Evolutionary conservation across 78 protist genomes (phyloP), one percentile per base, ranked within the genome.

Genomic region (Dictyostelium brefeldianum): DNA sequence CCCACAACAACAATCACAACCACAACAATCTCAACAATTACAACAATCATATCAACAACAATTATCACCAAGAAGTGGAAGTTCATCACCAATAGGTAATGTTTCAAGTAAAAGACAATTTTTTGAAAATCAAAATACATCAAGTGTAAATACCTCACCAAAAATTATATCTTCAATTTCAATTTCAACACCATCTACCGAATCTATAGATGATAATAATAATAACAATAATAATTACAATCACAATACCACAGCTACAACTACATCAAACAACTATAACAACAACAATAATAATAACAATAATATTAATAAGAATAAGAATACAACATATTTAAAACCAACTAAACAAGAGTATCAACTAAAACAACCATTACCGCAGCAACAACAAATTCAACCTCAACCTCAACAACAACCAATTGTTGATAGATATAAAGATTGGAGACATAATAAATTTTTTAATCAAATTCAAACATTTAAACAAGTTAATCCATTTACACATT

Each of bases 381-480:
- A 36, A 36, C 43, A 36, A 36, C 50, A 56, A 46, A 2, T 54
- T 31, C 62, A 75, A 31, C 22, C 17, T 29, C 31, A 22, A 29
- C 48, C 17, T 29, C 54, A 31, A 57, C 20, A 25, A 47, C 50
- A 47, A 51, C 54, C n/a, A 6, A 11, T 53, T 11, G 47, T 48
- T 14, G 92, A 87, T 64, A 53, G 27, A 47, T 87, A 87, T 31
- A 87, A 77, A 62, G 92, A 74, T 75, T 87, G 92, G 92, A 74
- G 92, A 77, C 92, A 87, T 31, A 87, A 87, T 47, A 87, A 74
- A 50, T 47, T 87, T 4, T 87, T 87, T 31, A 87, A 74, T 50
- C 75, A 77, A 65, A 87, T 87, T 7, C 92, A 87, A 64, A 25
- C 69, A 29, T 77, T 50, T 18, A 87, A 77, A 77, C 92, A 87